Evolutionary conservation across 192 early-diverging fungal genomes (phyloP).

Genomic region (Umbelopsis isabellina): DNA sequence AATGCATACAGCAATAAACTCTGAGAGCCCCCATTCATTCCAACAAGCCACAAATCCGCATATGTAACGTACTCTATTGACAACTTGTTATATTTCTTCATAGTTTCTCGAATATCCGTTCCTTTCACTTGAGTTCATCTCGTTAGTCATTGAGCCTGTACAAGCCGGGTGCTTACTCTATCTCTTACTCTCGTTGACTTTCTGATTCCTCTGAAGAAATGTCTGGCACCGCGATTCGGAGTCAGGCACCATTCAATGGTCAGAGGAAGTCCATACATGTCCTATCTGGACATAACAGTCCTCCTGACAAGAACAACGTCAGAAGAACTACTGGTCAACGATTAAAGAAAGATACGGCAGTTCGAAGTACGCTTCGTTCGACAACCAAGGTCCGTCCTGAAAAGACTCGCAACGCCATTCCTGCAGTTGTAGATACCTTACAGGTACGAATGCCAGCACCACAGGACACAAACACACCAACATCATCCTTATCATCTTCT

Average conservation of each 20-base stretch:
- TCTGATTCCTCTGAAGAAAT: not conserved
- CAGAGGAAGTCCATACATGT: not conserved
- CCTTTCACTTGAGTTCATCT: not conserved
- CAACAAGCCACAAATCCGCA: constrained; percentile 4
- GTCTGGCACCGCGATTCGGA: constrained; percentile 12
- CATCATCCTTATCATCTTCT: not conserved
- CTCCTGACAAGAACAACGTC: not conserved
- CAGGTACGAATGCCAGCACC: constrained; percentile 19
- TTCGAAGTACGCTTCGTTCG: not conserved
- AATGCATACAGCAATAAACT: not conserved
- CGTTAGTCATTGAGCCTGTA: not conserved
- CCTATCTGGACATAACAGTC: not conserved
- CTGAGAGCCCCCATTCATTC: not conserved
- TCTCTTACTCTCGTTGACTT: not conserved
- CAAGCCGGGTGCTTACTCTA: constrained; percentile 4
- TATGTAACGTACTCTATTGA: not conserved
- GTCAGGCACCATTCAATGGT: constrained; percentile 18
- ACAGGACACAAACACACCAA: not conserved
- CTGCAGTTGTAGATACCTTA: constrained; percentile 5
- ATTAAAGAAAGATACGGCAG: constrained; percentile 13
- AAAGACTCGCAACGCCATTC: not conserved
- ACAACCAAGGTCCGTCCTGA: not conserved
- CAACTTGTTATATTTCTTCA: not conserved
- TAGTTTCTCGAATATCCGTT: constrained; percentile 1
- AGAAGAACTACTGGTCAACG: not conserved